phyloP scores from a whole-genome alignment of 345 rosid genomes.

The Garcia nutans region DNA sequence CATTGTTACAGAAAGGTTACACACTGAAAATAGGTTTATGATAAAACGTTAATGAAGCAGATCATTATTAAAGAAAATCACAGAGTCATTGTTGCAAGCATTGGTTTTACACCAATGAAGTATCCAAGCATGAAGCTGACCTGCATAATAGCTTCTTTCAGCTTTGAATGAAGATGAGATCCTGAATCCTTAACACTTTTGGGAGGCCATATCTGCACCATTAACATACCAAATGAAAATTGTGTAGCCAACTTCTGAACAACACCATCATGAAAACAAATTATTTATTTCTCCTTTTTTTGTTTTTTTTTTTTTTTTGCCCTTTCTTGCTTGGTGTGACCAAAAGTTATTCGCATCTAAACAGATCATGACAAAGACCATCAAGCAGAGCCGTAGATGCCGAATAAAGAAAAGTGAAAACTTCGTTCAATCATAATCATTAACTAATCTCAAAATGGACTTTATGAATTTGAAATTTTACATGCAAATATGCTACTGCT shows the following conservation, averaged over 20 bases:
- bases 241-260: background rate
- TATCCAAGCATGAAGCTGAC: slow-evolving; percentile 37
- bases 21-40: background rate
- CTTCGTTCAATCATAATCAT: background rate
- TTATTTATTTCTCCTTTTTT: background rate
- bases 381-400: background rate
- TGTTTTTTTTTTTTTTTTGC: background rate
- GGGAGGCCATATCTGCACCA: slow-evolving; percentile 96
- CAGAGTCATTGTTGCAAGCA: background rate
- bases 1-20: background rate
- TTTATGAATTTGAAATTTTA: background rate
- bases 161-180: slow-evolving; percentile 74
- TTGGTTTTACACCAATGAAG: slow-evolving; percentile 4
- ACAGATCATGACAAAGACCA: background rate
- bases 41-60: background rate
- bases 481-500: background rate
- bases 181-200: slow-evolving; percentile 92
- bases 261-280: background rate
- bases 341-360: background rate
- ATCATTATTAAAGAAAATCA: background rate
- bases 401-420: background rate
- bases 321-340: background rate
- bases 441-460: background rate
- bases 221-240: slow-evolving; percentile 20
- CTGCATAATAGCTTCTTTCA: slow-evolving; percentile 87